A percentile compares a stretch with the other conserved stretches of the same genome.
Evolutionary conservation across 805 yeast species (phyloP).

Genomic region (Wickerhamiella azymoides): DNA sequence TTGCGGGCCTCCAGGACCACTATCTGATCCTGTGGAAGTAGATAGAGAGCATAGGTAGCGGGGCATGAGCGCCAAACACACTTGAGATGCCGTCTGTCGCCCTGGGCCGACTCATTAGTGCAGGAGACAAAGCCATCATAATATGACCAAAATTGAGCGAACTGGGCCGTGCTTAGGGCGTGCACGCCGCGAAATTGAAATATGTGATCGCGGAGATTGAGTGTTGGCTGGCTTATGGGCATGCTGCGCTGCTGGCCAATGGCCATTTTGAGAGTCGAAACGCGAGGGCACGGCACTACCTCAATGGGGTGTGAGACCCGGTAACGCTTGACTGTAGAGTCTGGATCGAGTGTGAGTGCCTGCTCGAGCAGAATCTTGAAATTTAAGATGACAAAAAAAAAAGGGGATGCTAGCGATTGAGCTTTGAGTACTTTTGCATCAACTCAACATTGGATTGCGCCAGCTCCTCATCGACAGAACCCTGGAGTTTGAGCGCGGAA

Average conservation of each 20-base stretch:
- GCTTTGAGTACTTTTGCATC: not conserved
- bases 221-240: not conserved
- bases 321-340: not conserved
- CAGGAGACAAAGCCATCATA: constrained; percentile 5
- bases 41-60: not conserved
- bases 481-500: not conserved
- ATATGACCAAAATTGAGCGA: constrained; percentile 2
- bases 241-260: constrained; percentile 3
- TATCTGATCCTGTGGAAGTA: not conserved
- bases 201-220: not conserved
- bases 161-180: not conserved
- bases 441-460: not conserved
- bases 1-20: not conserved
- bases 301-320: not conserved
- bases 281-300: not conserved
- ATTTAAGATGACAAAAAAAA: not conserved
- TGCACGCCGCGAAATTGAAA: not conserved
- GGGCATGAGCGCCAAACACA: constrained; percentile 7
- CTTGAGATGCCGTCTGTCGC: not conserved
- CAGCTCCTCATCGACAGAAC: not conserved
- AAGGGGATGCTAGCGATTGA: not conserved
- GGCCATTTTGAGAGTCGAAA: not conserved
- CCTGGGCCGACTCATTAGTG: not conserved
- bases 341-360: not conserved
- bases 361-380: not conserved